Base-by-base conservation (phyloP, 1,139 yeast genomes). In the Saccharomyces pastorianus region DNA sequence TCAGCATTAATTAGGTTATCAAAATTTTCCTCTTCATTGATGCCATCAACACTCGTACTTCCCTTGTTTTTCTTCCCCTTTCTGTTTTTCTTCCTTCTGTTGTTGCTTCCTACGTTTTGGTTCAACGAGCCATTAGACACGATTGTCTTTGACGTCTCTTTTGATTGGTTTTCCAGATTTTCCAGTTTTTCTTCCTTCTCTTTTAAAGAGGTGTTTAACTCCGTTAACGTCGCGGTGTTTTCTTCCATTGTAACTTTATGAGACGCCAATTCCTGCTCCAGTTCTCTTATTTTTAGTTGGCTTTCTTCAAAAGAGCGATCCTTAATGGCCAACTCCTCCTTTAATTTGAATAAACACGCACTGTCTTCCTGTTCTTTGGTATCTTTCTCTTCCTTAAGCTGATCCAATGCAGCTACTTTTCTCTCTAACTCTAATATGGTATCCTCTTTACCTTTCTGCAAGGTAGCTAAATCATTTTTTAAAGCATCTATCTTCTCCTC, bases 1-100 rank as follows among this genome's bases (percentile, higher is more conserved):
- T 56, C 48, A 20, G 26, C 6, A 13, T 20, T 48, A 23, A 56
- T 46, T 31, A 67, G 50, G 1, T 53, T 53, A 4, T 65, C 63
- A 31, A 59, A 61, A 17, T 65, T 60, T 20, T 62, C 65, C 34
- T 64, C 60, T 1, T 70, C 55, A 31, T 63, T 67, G 29, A 63
- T 59, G 1, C 61, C 42, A 23, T 64, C 25, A 59, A 51, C 52
- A 3, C 55, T 56, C 23, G 61, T 61, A 0, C 63, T 60, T 1
- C 61, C 61, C 47, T 64, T 63, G 32, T 59, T 59, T 49, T 59
- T 59, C 50, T 59, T 62, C 50, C 59, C 60, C 49, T 62, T 64
- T 55, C 59, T 60, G 49, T 54, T 60, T 34, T 14, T 50, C 47
- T 27, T 51, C 42, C 20, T 31, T 55, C 53, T 32, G 50, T 48